These are phyloP conservation scores for Azolla pinnata DNA, from an alignment of 75 land plant species.

Conservation along the genomic window DNA sequence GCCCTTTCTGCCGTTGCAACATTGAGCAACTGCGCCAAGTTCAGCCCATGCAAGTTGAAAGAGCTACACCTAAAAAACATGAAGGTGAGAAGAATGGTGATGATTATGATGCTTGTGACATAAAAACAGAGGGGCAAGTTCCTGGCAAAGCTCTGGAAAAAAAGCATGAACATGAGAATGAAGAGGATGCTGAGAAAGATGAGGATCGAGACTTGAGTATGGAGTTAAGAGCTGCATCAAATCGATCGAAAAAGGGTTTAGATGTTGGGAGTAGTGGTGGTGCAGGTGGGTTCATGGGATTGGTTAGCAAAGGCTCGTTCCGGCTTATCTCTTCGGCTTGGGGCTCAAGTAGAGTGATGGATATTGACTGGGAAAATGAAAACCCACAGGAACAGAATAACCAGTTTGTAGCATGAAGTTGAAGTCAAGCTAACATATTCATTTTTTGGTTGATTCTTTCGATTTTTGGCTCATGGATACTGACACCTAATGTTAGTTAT, in stretches of 20 bases:
- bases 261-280: conserved; percentile 3
- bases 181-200: conserved; percentile 15
- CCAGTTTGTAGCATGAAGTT: too few relatives aligned
- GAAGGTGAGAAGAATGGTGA: conserved; percentile 13
- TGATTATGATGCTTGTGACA: too few relatives aligned
- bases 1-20: conserved; percentile 79
- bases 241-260: background rate
- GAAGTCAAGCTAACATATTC: too few relatives aligned
- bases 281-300: background rate
- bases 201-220: background rate
- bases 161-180: background rate
- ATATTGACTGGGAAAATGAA: background rate
- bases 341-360: conserved; percentile 1
- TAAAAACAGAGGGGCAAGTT: background rate
- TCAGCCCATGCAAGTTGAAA: conserved; percentile 21
- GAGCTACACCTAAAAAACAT: too few relatives aligned
- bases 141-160: background rate
- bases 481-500: too few relatives aligned
- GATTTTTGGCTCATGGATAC: too few relatives aligned
- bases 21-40: conserved; percentile 40
- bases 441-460: too few relatives aligned
- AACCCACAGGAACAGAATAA: background rate
- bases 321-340: conserved; percentile 3
- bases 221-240: background rate
- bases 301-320: conserved; percentile 5